Evolutionary conservation across 2,329 filamentous ascomycete species (phyloP).

Genomic region (Colletotrichum higginsianum): DNA sequence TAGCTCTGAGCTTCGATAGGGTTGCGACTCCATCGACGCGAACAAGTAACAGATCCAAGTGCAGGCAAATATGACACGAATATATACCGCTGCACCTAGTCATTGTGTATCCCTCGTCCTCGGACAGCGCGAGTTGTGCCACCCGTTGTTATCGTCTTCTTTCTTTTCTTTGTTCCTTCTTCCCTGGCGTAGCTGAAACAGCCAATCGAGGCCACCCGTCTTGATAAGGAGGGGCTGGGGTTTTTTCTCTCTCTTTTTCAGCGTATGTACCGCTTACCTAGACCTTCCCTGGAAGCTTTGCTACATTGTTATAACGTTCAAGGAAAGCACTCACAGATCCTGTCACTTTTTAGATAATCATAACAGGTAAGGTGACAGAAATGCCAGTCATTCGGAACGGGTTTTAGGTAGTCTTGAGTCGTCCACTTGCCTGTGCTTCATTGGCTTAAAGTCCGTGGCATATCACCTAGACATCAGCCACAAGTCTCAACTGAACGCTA

Average conservation of each 20-base stretch:
- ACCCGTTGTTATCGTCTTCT: neutral
- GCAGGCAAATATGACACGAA: neutral
- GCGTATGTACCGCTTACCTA: neutral
- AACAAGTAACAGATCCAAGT: neutral
- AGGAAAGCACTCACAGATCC: neutral
- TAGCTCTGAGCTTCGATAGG: neutral
- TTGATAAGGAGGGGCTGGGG: neutral
- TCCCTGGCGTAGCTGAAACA: neutral
- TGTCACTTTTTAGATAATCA: neutral
- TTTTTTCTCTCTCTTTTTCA: neutral
- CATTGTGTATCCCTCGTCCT: neutral
- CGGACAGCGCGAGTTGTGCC: too few relatives aligned
- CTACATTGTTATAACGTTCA: too few relatives aligned
- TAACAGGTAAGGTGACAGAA: too few relatives aligned
- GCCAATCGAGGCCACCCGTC: slow-evolving; percentile 20
- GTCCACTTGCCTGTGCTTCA: neutral
- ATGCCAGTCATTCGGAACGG: neutral
- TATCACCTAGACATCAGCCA: neutral
- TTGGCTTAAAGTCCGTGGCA: neutral
- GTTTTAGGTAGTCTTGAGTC: neutral
- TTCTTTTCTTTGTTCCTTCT: slow-evolving; percentile 24
- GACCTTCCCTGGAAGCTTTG: neutral
- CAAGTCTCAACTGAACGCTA: slow-evolving; percentile 8
- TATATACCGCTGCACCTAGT: neutral
- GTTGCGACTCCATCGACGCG: neutral